Evolutionary conservation across 345 rosid species (phyloP), one percentile per base, ranked within the genome.

Genomic region (Citrus cavaleriei): DNA sequence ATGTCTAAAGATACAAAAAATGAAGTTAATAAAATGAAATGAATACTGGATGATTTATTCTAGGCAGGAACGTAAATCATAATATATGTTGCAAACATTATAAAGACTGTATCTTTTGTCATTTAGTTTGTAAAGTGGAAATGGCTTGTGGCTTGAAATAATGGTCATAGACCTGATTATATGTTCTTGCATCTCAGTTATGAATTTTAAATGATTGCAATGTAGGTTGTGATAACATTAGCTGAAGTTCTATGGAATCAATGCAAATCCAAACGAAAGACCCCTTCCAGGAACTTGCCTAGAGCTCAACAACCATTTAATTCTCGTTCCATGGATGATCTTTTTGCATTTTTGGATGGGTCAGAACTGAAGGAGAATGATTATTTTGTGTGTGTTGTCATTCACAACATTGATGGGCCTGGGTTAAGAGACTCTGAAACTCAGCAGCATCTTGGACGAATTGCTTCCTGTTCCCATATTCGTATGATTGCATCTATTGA

Each of bases 351-450:
- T 85, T 79, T 93, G 81, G 83, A 89, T 73, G 86, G 81, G 42
- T 75, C 90, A 13, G 85, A 81, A 55, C 80, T 54, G 21, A 89
- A 89, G 28, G 95, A 83, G 63, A 83, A 81, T 68, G 91, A 89
- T 77, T 83, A 87, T 82, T 90, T 90, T 75, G 74, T 92, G 16
- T 93, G 97, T 19, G 59, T 91, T 72, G 89, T 94, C 22, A 75
- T 95, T 79, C 94, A 95, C 79, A 93, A 92, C 86, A 94, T 95
- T 74, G 97, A 95, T 61, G 98, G 99, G 40, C 94, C 97, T 78
- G 94, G 89, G 40, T 71, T 95, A 81, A 88, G 96, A 79, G 99
- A 92, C 78, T 78, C 91, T 24, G 97, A 93, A 72, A 90, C 88
- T 77, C 98, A 96, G 58, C 97, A 89, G 74, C 85, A 79, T 81